A percentile compares a stretch with the other conserved stretches of the same genome.
Conservation (phyloP, 257 asterid genomes). For the Lavandula angustifolia region DNA sequence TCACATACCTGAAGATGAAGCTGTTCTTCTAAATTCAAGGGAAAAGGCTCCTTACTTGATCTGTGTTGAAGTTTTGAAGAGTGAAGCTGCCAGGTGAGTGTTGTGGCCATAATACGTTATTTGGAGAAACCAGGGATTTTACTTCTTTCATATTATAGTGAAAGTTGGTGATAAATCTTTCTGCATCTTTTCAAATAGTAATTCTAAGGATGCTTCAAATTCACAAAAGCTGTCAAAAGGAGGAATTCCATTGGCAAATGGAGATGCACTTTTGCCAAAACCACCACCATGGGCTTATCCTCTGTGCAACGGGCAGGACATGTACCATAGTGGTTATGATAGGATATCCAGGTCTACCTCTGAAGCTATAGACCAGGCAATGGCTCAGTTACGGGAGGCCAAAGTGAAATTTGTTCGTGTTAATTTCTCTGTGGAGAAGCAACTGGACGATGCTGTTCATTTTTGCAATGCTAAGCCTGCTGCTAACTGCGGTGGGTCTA, state of each 20-base stretch:
- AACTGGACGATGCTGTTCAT: constrained; percentile 23
- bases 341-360: constrained; percentile 91
- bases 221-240: constrained; percentile 92
- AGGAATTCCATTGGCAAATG: constrained; percentile 97
- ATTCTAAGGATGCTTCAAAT: constrained; percentile 62
- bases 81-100: constrained; percentile 79
- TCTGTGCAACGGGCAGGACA: constrained; percentile 77
- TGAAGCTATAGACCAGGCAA: constrained; percentile 98
- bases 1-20: constrained; percentile 97
- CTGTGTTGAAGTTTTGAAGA: constrained; percentile 89
- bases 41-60: constrained; percentile 98
- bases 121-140: constrained; percentile 14
- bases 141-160: constrained; percentile 7
- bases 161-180: constrained; percentile 30
- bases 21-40: constrained; percentile 95
- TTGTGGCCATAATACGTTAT: constrained; percentile 10
- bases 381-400: constrained; percentile 93
- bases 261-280: constrained; percentile 90
- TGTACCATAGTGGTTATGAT: constrained; percentile 73
- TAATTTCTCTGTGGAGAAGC: constrained; percentile 67
- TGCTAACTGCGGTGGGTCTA: constrained; percentile 39
- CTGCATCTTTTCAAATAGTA: constrained; percentile 47
- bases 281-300: constrained; percentile 99
- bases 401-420: constrained; percentile 65
- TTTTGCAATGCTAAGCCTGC: constrained; percentile 21